Conservation (phyloP, 2,329 filamentous ascomycete species). For the Trichoderma simmonsii region DNA sequence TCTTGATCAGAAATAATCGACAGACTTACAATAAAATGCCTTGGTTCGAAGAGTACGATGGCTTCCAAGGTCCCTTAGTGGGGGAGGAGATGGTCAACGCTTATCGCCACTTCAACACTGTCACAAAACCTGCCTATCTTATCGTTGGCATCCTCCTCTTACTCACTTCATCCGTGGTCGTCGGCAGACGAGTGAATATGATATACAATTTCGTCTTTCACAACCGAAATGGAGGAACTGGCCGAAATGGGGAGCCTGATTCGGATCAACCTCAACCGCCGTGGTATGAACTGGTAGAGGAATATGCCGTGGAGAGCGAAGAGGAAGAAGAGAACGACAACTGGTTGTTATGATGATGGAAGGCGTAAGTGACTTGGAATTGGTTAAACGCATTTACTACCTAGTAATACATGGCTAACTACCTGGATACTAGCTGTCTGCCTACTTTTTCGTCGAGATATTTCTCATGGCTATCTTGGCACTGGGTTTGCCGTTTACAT, state of each 20-base stretch:
- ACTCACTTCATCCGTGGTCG: background rate
- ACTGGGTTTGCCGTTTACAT: background rate
- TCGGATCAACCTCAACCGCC: background rate
- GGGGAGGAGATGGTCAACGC: background rate
- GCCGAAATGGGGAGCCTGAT: background rate
- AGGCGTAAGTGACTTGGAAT: background rate
- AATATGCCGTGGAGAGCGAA: background rate
- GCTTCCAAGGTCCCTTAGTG: background rate
- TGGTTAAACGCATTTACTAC: background rate
- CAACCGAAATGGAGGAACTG: background rate
- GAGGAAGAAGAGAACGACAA: background rate
- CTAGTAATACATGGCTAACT: background rate
- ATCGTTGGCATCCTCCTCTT: background rate
- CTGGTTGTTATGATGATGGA: background rate
- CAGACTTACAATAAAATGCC: background rate
- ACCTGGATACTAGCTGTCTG: background rate
- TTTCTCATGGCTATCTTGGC: background rate
- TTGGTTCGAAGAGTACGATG: background rate
- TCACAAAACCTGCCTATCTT: background rate
- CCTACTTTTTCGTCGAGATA: background rate
- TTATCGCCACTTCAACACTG: background rate
- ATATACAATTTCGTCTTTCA: background rate
- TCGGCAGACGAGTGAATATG: background rate
- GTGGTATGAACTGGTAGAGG: background rate
- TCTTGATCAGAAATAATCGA: too few species aligned